Evolutionary conservation across 2,329 filamentous ascomycete genomes (phyloP).

Genomic region (Fusarium nelsonii): DNA sequence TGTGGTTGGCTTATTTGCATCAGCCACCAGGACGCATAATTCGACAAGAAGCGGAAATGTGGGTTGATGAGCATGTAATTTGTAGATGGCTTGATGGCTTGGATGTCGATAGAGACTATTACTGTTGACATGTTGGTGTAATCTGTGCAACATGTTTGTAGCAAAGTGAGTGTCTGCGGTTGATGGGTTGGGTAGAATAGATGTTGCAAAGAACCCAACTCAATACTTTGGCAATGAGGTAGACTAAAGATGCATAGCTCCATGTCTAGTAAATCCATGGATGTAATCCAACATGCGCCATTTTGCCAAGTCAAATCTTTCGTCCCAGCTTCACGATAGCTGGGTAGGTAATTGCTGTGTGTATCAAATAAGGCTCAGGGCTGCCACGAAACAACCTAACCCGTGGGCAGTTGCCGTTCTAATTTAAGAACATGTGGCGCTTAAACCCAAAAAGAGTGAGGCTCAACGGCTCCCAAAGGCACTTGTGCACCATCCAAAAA

Average conservation of each 20-base stretch:
- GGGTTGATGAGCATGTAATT: background rate
- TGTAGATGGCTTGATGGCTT: background rate
- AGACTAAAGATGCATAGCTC: background rate
- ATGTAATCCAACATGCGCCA: background rate
- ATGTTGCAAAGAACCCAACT: background rate
- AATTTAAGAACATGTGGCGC: slow-evolving; percentile 41
- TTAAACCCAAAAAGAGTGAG: slow-evolving; percentile 23
- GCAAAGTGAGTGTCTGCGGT: slow-evolving; percentile 2
- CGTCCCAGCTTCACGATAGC: background rate
- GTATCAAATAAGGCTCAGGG: slow-evolving; percentile 13
- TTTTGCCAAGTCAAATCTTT: background rate
- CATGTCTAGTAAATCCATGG: background rate
- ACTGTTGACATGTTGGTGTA: background rate
- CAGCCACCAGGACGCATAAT: slow-evolving; percentile 23
- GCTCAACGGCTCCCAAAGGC: slow-evolving; percentile 25
- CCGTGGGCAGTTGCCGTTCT: slow-evolving; percentile 27
- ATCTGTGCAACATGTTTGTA: slow-evolving; percentile 14
- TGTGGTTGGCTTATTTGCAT: slow-evolving; percentile 26
- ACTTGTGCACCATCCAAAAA: slow-evolving; percentile 12
- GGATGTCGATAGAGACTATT: background rate
- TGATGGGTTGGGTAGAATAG: background rate
- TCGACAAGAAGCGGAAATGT: slow-evolving; percentile 6
- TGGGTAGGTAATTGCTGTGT: background rate
- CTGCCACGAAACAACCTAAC: slow-evolving; percentile 14
- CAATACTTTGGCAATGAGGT: background rate